Evolutionary conservation across 805 yeast species (phyloP), one percentile per base, ranked within the genome.

Genomic region (Lipomyces yamanashiensis): DNA sequence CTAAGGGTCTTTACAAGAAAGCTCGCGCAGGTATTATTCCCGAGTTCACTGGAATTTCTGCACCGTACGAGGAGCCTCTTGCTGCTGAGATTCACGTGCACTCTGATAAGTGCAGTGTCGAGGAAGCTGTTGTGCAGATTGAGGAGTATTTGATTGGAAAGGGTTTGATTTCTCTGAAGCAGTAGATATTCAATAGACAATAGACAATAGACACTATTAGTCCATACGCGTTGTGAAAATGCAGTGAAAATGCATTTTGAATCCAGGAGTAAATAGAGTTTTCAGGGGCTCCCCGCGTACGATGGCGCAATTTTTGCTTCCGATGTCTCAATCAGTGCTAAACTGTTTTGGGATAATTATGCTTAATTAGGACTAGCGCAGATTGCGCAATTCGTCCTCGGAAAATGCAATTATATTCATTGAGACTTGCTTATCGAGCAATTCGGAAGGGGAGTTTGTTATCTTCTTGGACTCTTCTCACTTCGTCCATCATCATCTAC

Each of bases 1-100:
- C 98, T 68, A 93, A 93, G 81, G 98, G 98, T 12, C 81, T 93
- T 70, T 93, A 93, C 81, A 92, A 92, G 79, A 93, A 93, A 83
- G 98, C 98, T 17, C 86, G 98, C 77, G 95, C 92, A 73, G 98
- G 98, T 41, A 80, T 88, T 66, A 92, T 92, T 76, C 90, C 90
- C 78, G 96, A 92, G 74, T 92, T 92, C 80, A 92, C 98, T 15
- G 98, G 98, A 62, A 88, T 92, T 62, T 87, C 92, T 68, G 98
- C 97, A 10, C 98, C 98, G 44, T 92, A 92, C 76, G 98, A 92
- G 80, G 95, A 89, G 2, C 98, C 98, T 56, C 88, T 83, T 70
- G 73, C 77, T 41, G 90, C 98, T 34, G 98, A 92, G 79, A 81
- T 92, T 64, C 92, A 88, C 74, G 79, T 92, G 74, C 84, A 84